These are phyloP conservation scores for Trichoderma reesei DNA, from an alignment of 495 filamentous ascomycete species.

Conservation along the genomic window DNA sequence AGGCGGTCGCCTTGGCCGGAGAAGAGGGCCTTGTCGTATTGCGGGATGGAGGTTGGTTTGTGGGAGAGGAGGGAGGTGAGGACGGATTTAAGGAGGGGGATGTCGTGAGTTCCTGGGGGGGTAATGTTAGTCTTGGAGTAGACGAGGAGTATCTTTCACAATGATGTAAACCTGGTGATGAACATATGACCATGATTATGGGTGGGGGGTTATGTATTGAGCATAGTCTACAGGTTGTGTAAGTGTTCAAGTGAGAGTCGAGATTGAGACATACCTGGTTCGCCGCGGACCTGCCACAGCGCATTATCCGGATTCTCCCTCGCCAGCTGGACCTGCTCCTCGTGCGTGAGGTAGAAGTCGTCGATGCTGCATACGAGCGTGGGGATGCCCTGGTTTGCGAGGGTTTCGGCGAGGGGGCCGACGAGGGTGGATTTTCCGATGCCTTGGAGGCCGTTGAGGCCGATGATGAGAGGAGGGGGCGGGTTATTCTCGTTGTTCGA, in stretches of 20 bases:
- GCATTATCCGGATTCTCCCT: constrained; percentile 55
- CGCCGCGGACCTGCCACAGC: constrained; percentile 72
- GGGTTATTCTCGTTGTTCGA: neutral
- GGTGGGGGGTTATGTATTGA: too few species aligned
- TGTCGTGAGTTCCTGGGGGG: constrained; percentile 65
- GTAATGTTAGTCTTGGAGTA: neutral
- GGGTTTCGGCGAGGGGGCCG: constrained; percentile 52
- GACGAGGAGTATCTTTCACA: neutral
- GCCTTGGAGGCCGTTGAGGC: constrained; percentile 66
- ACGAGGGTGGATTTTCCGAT: constrained; percentile 89
- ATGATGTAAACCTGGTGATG: too few species aligned
- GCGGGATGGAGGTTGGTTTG: constrained; percentile 52
- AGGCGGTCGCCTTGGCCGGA: constrained; percentile 70
- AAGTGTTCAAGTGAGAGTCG: neutral
- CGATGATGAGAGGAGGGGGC: constrained; percentile 45
- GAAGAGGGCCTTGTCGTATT: constrained; percentile 77
- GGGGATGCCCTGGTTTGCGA: constrained; percentile 56
- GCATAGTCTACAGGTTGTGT: too few species aligned
- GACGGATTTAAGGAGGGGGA: constrained; percentile 50
- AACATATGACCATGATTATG: too few species aligned
- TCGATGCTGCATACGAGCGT: constrained; percentile 80
- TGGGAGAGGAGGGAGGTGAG: constrained; percentile 50
- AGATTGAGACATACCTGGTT: constrained; percentile 43
- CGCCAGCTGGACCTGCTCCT: constrained; percentile 60
- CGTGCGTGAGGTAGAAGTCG: constrained; percentile 77